phyloP scores from a whole-genome alignment of 2,329 filamentous ascomycete species.

The Aspergillus fischeri region DNA sequence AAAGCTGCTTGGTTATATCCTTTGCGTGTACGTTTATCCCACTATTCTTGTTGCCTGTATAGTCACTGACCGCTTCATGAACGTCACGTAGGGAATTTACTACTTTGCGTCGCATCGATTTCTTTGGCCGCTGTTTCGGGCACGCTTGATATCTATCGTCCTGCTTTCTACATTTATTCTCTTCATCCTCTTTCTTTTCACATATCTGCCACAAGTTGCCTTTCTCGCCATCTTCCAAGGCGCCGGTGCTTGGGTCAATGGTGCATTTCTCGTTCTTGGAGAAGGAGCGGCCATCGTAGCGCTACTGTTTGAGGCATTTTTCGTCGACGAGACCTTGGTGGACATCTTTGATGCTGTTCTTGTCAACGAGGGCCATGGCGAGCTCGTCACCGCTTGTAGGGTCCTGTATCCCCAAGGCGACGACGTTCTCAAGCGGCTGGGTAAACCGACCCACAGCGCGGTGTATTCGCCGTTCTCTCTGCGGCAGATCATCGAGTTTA shows the following conservation, averaged over 20 bases:
- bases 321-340: constrained; percentile 73
- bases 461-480: constrained; percentile 86
- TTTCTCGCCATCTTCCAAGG: constrained; percentile 89
- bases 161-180: constrained; percentile 81
- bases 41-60: constrained; percentile 2
- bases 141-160: constrained; percentile 73
- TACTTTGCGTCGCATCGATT: constrained; percentile 75
- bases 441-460: constrained; percentile 71
- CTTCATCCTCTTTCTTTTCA: constrained; percentile 78
- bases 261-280: constrained; percentile 74
- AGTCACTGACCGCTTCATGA: constrained; percentile 4
- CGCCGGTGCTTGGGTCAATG: constrained; percentile 81
- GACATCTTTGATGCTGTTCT: constrained; percentile 83
- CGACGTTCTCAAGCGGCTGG: constrained; percentile 73
- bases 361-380: constrained; percentile 66
- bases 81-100: constrained; percentile 60
- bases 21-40: constrained; percentile 37
- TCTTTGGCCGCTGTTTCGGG: constrained; percentile 75
- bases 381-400: constrained; percentile 64
- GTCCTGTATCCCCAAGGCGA: constrained; percentile 64
- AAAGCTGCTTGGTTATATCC: constrained; percentile 47
- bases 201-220: constrained; percentile 83
- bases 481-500: constrained; percentile 82
- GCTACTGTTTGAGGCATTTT: constrained; percentile 72
- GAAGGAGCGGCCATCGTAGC: constrained; percentile 61